Base-by-base conservation (phyloP, 164 flowering plant species). In the Protea cynaroides region DNA sequence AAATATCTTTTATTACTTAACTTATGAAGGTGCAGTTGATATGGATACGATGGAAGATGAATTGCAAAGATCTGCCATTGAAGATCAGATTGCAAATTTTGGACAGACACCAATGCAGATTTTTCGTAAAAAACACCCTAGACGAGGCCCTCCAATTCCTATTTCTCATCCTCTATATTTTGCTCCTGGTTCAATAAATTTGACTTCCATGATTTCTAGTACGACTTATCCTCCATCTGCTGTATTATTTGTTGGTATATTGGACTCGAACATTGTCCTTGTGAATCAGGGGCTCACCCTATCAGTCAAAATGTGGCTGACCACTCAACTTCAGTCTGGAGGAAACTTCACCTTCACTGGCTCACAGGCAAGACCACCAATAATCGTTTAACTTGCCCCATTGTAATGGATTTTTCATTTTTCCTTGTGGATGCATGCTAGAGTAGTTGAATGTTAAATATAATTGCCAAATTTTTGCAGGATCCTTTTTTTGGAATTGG, bases 21-120 rank as follows among this genome's bases (percentile, higher is more conserved):
- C 99, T 19, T 92, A 92, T 78, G 99, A 92, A 76, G 92, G 90
- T 71, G 96, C 97, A 73, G 97, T 92, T 67, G 96, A 95, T 72
- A 71, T 95, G 70, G 98, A 87, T n/a, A 70, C 79, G 46, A 90
- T 90, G 97, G 98, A 92, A 38, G 99, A 95, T 78, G 99, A 85
- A 60, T 76, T 92, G 78, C 97, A 95, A 78, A 81, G 86, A 75
- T 79, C 96, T 68, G 97, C 99, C 58, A 84, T 92, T 65, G 99
- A 92, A 80, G 99, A 95, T 65, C 99, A 95, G 75, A 92, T 95
- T 69, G 97, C 97, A 49, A 95, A 95, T 78, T 95, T 95, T 79
- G 99, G 98, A 70, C 98, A 95, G 81, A 95, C 98, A 8, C 99
- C 97, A 29, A 88, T 92, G 66, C 99, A 95, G 76, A 78, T 95